Evolutionary conservation across 2,329 filamentous ascomycete genomes (phyloP).

Genomic region (Apiospora malaysiana): DNA sequence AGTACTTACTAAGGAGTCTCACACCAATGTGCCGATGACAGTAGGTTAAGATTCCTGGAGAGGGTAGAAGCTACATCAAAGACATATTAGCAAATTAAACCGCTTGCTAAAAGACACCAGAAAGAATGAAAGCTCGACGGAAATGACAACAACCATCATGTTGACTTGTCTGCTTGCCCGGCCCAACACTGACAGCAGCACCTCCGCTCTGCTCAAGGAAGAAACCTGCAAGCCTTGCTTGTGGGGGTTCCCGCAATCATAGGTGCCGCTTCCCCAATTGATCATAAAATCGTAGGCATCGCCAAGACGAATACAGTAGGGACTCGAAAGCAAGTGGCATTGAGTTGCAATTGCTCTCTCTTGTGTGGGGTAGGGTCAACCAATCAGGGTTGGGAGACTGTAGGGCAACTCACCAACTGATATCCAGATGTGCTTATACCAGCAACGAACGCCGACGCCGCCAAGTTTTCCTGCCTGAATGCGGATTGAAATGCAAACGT

Average conservation of each 20-base stretch:
- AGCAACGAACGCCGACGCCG: slow-evolving; percentile 44
- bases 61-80: neutral
- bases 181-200: neutral
- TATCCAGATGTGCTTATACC: slow-evolving; percentile 41
- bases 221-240: neutral
- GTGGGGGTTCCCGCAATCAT: neutral
- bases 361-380: neutral
- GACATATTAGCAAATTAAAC: neutral
- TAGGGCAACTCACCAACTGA: slow-evolving; percentile 28
- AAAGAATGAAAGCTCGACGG: neutral
- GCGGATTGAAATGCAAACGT: slow-evolving; percentile 39
- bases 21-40: slow-evolving; percentile 9
- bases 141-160: neutral
- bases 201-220: neutral
- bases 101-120: too few species aligned
- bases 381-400: too few species aligned
- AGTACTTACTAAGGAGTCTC: neutral
- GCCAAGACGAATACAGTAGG: neutral
- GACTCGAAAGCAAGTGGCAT: neutral
- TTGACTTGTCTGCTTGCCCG: neutral
- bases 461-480: slow-evolving; percentile 33
- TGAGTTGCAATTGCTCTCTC: neutral
- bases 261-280: neutral
- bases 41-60: slow-evolving; percentile 7
- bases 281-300: neutral